phyloP scores from a whole-genome alignment of 768 basidiomycete species.

The Pleurotus tuber-regium region DNA sequence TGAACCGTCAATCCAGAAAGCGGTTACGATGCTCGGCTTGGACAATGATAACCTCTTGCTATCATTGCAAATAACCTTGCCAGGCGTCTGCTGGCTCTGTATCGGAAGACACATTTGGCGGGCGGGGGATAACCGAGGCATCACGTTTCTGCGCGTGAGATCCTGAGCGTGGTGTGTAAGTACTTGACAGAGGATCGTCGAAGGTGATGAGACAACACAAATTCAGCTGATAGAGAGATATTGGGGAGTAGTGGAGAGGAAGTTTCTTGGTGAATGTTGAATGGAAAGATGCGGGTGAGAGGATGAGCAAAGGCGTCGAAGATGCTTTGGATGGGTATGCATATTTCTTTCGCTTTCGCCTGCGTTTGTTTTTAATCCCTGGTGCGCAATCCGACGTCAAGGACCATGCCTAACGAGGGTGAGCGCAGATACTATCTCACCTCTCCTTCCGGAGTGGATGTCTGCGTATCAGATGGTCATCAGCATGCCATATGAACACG shows the following conservation, averaged over 20 bases:
- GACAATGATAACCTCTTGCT: slow-evolving; percentile 67
- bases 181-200: slow-evolving; percentile 20
- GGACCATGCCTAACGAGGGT: no score
- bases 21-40: slow-evolving; percentile 70
- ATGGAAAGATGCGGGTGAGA: no score
- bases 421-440: no score
- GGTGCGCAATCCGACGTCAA: no score
- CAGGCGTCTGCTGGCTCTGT: slow-evolving; percentile 68
- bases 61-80: slow-evolving; percentile 81
- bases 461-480: no score
- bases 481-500: no score
- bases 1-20: slow-evolving; percentile 83
- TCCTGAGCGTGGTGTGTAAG: slow-evolving; percentile 7
- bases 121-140: slow-evolving; percentile 75
- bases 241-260: not conserved
- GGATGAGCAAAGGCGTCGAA: no score
- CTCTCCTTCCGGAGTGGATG: no score
- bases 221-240: not conserved
- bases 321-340: no score
- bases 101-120: slow-evolving; percentile 85
- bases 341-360: no score
- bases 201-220: slow-evolving; percentile 12
- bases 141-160: slow-evolving; percentile 65
- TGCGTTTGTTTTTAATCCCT: no score
- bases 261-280: no score